Evolutionary conservation across 306 rosid species (phyloP), one percentile per base, ranked within the genome.

Genomic region (Hippophae tibetana): DNA sequence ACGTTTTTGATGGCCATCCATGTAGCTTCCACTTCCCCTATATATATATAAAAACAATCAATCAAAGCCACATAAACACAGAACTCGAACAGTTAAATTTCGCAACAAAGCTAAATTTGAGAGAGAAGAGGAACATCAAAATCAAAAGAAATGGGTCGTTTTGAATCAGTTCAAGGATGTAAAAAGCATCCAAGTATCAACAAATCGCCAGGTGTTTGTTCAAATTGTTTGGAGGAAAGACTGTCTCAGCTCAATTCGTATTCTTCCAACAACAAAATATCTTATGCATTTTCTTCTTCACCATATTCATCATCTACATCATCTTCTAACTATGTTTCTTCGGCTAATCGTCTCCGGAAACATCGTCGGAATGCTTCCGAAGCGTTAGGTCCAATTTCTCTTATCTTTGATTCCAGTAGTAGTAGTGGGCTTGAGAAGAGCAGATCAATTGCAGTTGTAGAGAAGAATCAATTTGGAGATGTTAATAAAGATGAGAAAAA

Each of bases 381-480:
- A 6, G 68, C 50, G 27, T 45, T 7, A 46, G 71, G 82, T 57
- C 71, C 89, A 8, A 52, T 46, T 47, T 63, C 90, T 11, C 74
- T 76, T n/a, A 23, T 64, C 59, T 5, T 44, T 10, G 52, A 56
- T 14, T 69, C 63, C 55, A 53, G 68, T 13, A 26, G 68, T 13
- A 26, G 65, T 47, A 68, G 58, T 31, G 79, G 62, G 18, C 58
- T 85, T 74, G 75, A 71, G 72, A 88, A 83, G 84, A 89, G 96
- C 61, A 73, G 77, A 13, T 82, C 94, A 7, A 1, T 73, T 9
- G 82, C 85, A 25, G 60, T 78, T 52, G 65, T 65, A 42, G 43
- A 84, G 14, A 73, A 53, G 70, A 66, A 64, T 41, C 60, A 31
- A 10, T 27, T 27, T 52, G 45, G 25, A 10, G 42, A 5, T 9